Evolutionary conservation across 108 stramenopile genomes (phyloP).

Genomic region (Cyclotella baltica): DNA sequence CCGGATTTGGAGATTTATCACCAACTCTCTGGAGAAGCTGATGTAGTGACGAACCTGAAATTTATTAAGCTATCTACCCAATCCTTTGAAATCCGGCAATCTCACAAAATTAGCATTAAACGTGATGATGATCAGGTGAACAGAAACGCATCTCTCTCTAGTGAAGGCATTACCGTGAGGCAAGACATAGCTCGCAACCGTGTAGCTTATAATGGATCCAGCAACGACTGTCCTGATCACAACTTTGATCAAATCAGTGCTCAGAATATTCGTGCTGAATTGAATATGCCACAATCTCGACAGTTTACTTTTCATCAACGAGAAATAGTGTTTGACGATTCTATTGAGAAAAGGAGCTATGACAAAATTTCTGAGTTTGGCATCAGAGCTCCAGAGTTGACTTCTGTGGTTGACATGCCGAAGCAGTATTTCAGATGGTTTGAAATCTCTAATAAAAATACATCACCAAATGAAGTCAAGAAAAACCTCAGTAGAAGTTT

Average conservation of each 20-base stretch:
- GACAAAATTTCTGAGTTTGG: not conserved
- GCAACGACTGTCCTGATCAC: not conserved
- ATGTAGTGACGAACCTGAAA: conserved; percentile 19
- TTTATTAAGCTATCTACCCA: conserved; percentile 16
- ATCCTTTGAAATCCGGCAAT: conserved; percentile 1
- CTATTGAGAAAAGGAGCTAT: not conserved
- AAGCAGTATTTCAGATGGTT: not conserved
- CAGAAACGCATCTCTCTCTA: too few relatives aligned
- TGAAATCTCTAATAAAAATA: too few relatives aligned
- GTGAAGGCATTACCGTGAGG: not conserved
- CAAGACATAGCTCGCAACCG: not conserved
- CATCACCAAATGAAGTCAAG: too few relatives aligned
- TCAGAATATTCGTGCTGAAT: not conserved
- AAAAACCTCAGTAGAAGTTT: not conserved
- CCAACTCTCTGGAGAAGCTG: conserved; percentile 7
- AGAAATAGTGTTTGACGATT: not conserved
- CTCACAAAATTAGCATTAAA: not conserved
- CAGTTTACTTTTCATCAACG: not conserved
- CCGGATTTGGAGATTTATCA: conserved; percentile 3
- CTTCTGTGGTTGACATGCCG: not conserved
- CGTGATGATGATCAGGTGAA: not conserved
- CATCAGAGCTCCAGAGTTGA: not conserved
- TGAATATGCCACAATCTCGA: not conserved
- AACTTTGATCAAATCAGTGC: not conserved
- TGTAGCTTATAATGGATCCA: not conserved